Base-by-base conservation (phyloP, 176 grass and related monocot species). In the Sorghum bicolor region DNA sequence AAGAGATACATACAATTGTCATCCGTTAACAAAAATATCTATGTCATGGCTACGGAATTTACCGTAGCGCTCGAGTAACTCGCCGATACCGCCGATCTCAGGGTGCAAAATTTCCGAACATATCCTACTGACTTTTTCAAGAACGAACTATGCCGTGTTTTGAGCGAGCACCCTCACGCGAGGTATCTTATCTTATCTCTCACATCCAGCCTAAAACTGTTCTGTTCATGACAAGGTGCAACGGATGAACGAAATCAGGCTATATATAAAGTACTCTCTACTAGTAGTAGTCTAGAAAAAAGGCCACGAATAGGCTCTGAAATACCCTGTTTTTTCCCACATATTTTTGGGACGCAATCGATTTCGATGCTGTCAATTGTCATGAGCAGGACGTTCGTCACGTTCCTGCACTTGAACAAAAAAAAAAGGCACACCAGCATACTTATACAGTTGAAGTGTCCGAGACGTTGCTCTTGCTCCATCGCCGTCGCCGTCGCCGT, bases 381-480 rank as follows among this genome's bases (percentile, higher is more conserved):
- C 20, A 31, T 2, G 14, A 31, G 30, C 30, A 8, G 29, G 15
- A 66, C 4, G 12, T 8, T 61, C 53, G 4, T 37, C 36, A 37
- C 36, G 36, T 15, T 14, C 43, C 61, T 64, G 61, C 20, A n/a
- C 20, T 50, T 20, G 48, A 2, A 65, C 25, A 2, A 34, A 34
- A 34, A 5, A 34, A 8, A 28, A 19, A 5, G 0, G 4, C 25
- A 20, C 37, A 20, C 12, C 39, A 32, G 39, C 15, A 47, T 50
- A 29, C 29, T n/a, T 41, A 33, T 29, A 34, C 32, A n/a, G 19
- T 68, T 6, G 70, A 10, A 73, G 81, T 84, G 81, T 67, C 60
- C 60, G 47, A 84, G 75, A 88, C 87, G 68, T 67, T 52, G 33
- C 5, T 34, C 33, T n/a, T n/a, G 28, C 67, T 67, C 25, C n/a